Evolutionary conservation across 1,284 basidiomycete species (phyloP).

Genomic region (Vanrija sp.): DNA sequence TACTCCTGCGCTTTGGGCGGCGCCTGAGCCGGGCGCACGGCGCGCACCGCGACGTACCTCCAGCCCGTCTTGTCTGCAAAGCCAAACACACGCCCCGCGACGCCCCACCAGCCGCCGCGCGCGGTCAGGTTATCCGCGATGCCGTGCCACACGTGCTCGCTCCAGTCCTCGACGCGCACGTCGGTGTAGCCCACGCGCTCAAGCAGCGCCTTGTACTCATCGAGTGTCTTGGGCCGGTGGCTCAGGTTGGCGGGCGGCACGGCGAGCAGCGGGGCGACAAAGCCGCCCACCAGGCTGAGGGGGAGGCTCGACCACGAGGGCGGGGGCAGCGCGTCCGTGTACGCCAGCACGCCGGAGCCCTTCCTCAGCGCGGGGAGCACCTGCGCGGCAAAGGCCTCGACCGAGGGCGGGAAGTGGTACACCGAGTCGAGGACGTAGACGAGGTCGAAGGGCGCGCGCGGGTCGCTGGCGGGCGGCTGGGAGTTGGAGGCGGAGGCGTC

Average conservation of each 20-base stretch:
- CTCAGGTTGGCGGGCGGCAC: conserved; percentile 59
- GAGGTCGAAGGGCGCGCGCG: conserved; percentile 41
- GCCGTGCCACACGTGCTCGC: conserved; percentile 58
- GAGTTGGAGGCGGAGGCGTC: not conserved
- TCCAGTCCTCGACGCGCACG: conserved; percentile 60
- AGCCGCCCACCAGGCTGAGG: conserved; percentile 15
- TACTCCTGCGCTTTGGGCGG: not conserved
- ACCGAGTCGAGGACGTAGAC: conserved; percentile 61
- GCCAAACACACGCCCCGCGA: conserved; percentile 52
- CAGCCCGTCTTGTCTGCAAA: conserved; percentile 51
- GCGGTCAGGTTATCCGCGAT: conserved; percentile 56
- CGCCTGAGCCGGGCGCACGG: conserved; percentile 16
- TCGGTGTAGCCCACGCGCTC: conserved; percentile 56
- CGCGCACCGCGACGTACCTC: conserved; percentile 59
- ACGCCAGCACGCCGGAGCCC: conserved; percentile 56
- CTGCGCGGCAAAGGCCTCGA: conserved; percentile 54
- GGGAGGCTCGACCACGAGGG: conserved; percentile 12
- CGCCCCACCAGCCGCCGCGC: conserved; percentile 51
- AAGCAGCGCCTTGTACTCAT: conserved; percentile 55
- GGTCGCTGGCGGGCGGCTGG: conserved; percentile 14
- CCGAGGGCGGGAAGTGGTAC: conserved; percentile 62
- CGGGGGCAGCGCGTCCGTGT: conserved; percentile 59
- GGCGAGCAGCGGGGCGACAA: conserved; percentile 34
- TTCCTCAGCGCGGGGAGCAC: conserved; percentile 51
- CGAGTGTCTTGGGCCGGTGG: conserved; percentile 35